Evolutionary conservation across 768 basidiomycete genomes (phyloP).

Genomic region (Amylocystis lapponica): DNA sequence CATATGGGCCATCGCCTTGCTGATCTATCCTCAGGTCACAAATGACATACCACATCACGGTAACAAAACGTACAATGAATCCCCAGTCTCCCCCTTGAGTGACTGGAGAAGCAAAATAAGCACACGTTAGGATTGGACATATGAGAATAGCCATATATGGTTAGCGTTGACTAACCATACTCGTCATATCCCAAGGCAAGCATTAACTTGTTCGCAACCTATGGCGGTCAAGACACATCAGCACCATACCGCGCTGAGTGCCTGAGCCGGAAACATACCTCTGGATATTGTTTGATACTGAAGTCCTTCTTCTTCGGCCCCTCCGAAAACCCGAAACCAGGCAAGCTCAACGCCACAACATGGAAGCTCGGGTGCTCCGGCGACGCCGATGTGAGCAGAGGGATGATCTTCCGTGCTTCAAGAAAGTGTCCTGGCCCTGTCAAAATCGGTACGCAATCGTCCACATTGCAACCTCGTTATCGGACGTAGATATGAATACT

Average conservation of each 20-base stretch:
- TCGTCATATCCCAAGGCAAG: constrained; percentile 20
- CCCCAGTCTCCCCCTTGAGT: constrained; percentile 50
- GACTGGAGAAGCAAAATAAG: too few relatives aligned
- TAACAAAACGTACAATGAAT: constrained; percentile 20
- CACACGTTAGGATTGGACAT: background rate
- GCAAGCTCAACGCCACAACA: constrained; percentile 53
- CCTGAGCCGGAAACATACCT: constrained; percentile 29
- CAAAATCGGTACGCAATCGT: background rate
- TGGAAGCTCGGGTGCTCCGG: constrained; percentile 51
- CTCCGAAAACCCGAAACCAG: constrained; percentile 59
- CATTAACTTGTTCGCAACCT: constrained; percentile 24
- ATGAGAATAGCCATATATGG: background rate
- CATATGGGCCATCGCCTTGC: background rate
- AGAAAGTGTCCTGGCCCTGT: constrained; percentile 59
- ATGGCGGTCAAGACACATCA: background rate
- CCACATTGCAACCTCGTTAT: background rate
- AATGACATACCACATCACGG: background rate
- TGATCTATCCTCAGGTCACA: background rate
- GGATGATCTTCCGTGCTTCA: constrained; percentile 53
- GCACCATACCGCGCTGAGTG: background rate
- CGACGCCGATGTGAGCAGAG: constrained; percentile 39
- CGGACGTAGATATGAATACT: too few relatives aligned
- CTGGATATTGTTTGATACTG: constrained; percentile 43
- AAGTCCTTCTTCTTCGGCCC: constrained; percentile 51
- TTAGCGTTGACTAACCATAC: constrained; percentile 15